Evolutionary conservation across 805 yeast genomes (phyloP), one percentile per base, ranked within the genome.

Genomic region (Brettanomyces sp.): DNA sequence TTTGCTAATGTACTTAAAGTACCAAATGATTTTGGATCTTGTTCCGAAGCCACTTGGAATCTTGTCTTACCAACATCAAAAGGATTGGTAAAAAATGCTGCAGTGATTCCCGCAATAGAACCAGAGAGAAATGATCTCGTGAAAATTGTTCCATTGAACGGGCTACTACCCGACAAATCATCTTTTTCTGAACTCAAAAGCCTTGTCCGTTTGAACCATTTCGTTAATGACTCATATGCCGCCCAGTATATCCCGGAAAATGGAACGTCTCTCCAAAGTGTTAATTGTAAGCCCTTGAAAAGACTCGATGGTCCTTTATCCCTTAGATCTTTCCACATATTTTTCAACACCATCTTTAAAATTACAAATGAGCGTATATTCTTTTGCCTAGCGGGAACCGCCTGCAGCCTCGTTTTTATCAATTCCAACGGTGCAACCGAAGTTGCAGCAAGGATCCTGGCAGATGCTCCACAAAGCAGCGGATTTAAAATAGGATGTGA

Each of bases 61-160:
- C 98, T 72, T 4, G 99, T 93, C 58, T 93, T 93, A 4, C 97
- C 98, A 8, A 93, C 99, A 62, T 93, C 99, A 56, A 93, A 93
- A 1, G 99, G 98, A 47, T 95, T 89, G 1, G 99, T 93, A 38
- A 76, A 67, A 2, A 91, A 54, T 0, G 98, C 96, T 0, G 97
- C 96, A 4, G 85, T 65, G 0, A 84, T 63, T 1, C 99, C 99
- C 4, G 95, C 80, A 0, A 84, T 51, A 0, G 91, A 84, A 0
- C 99, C 99, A 9, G 93, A 77, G 3, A 85, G 49, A 57, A 91
- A 90, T 32, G 88, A 79, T 43, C 79, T 74, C 2, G 72, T 45
- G 50, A 85, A 82, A 4, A 81, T 68, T 33, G 54, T 57, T 4
- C 54, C 41, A 43, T 59, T 58, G n/a, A 56, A 32, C 22, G 45